Percentiles rank a stretch among this genome's conserved stretches.
These are phyloP conservation scores for Herpetomonas samuelpessoai DNA, from an alignment of 208 protist genomes.

Conservation along the genomic window DNA sequence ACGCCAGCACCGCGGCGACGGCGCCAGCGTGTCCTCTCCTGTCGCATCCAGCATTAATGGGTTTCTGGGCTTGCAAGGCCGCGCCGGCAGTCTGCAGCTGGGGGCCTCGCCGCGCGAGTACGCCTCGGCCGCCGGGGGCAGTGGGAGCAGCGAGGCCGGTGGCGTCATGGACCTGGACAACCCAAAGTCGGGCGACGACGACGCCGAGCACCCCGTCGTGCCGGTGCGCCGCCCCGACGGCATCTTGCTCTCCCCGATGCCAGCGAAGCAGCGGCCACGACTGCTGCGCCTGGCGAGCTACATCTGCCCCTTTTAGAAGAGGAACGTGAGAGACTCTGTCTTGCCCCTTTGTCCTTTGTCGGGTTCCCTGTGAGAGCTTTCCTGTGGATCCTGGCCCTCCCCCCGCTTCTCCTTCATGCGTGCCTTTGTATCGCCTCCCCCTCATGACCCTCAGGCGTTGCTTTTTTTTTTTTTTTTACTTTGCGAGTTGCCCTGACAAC, in stretches of 20 bases:
- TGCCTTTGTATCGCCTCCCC: too few species aligned
- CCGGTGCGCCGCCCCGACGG: constrained; percentile 39
- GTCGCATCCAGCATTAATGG: not conserved
- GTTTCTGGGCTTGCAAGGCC: not conserved
- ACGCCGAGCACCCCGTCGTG: constrained; percentile 15
- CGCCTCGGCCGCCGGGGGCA: too few species aligned
- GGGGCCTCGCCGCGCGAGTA: not conserved
- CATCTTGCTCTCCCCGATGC: constrained; percentile 39
- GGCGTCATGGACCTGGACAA: not conserved
- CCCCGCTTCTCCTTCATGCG: too few species aligned
- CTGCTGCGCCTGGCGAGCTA: constrained; percentile 51
- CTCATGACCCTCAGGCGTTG: too few species aligned
- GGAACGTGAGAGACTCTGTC: too few species aligned
- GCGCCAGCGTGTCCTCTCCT: constrained; percentile 18
- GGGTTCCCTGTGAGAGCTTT: too few species aligned
- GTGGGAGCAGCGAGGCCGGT: not conserved
- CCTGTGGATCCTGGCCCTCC: too few species aligned
- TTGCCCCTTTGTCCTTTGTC: too few species aligned
- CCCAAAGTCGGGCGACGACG: constrained; percentile 9
- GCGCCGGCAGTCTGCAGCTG: not conserved
- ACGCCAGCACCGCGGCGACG: not conserved
- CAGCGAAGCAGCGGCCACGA: constrained; percentile 26
- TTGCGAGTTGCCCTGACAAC: too few species aligned
- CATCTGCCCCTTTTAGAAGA: constrained; percentile 53
- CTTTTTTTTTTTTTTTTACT: too few species aligned